Conservation (phyloP, 352 stramenopile genomes). For the Phytopythium delawarense region DNA sequence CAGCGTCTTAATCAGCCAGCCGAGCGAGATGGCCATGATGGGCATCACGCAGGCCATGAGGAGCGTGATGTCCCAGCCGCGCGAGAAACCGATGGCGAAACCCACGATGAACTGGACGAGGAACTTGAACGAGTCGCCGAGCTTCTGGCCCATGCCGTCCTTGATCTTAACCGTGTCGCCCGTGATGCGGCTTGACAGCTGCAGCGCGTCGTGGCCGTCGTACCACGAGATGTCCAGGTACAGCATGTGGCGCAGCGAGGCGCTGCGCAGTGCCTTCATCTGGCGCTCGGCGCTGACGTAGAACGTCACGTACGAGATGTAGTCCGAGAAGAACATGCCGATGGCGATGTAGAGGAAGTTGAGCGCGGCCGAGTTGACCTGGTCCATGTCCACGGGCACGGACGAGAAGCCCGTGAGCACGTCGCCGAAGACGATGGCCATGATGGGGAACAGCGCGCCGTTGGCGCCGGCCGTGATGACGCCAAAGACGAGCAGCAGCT, state of each 20-base stretch:
- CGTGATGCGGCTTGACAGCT: constrained; percentile 37
- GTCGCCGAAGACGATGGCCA: constrained; percentile 42
- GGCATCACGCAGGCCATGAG: constrained; percentile 49
- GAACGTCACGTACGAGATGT: constrained; percentile 25
- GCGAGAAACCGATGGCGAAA: constrained; percentile 40
- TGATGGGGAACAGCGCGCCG: constrained; percentile 34
- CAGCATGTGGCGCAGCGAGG: constrained; percentile 39
- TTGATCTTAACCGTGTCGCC: constrained; percentile 58
- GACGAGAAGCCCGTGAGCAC: constrained; percentile 23
- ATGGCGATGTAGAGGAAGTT: constrained; percentile 28
- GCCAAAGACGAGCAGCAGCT: constrained; percentile 21
- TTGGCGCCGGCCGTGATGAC: constrained; percentile 23
- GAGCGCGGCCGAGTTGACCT: constrained; percentile 24
- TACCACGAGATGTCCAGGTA: constrained; percentile 54
- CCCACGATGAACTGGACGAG: constrained; percentile 30
- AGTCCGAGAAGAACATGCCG: constrained; percentile 37
- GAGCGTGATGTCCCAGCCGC: constrained; percentile 42
- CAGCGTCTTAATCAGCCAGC: constrained; percentile 24
- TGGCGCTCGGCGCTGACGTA: constrained; percentile 32
- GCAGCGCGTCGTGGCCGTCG: constrained; percentile 33
- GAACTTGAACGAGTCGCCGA: constrained; percentile 38
- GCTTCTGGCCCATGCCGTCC: constrained; percentile 48
- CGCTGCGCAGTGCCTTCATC: constrained; percentile 33
- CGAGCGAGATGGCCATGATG: constrained; percentile 31
- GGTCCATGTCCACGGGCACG: constrained; percentile 23